These are phyloP conservation scores for Talaromyces islandicus DNA, from an alignment of 2,329 filamentous ascomycete species.

Conservation along the genomic window DNA sequence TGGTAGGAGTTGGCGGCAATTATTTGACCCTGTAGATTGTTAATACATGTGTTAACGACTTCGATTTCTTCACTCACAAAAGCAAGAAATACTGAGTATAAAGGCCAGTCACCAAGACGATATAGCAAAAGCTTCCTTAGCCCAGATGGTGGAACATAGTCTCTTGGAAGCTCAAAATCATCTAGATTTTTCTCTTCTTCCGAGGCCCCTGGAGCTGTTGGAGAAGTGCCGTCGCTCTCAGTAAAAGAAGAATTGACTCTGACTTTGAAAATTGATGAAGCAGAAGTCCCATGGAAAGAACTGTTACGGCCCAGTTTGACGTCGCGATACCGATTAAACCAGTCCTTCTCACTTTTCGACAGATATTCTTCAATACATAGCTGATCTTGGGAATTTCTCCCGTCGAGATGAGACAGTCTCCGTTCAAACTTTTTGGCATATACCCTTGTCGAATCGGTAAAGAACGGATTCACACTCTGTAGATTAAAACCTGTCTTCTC, in stretches of 20 bases:
- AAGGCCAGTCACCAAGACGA: slow-evolving; percentile 52
- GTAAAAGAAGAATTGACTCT: not conserved
- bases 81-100: slow-evolving; percentile 54
- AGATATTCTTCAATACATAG: slow-evolving; percentile 58
- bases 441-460: slow-evolving; percentile 53
- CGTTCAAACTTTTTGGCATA: slow-evolving; percentile 51
- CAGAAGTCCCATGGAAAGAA: slow-evolving; percentile 37
- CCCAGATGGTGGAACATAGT: slow-evolving; percentile 49
- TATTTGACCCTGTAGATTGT: slow-evolving; percentile 39
- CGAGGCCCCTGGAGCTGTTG: not conserved
- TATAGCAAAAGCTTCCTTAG: slow-evolving; percentile 43
- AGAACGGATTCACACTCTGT: slow-evolving; percentile 57
- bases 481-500: slow-evolving; percentile 52
- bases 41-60: not conserved
- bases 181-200: slow-evolving; percentile 32
- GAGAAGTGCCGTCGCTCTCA: not conserved
- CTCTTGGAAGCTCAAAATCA: slow-evolving; percentile 46
- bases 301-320: slow-evolving; percentile 17
- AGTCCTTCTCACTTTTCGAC: slow-evolving; percentile 55
- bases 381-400: slow-evolving; percentile 47
- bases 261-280: slow-evolving; percentile 9
- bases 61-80: slow-evolving; percentile 27
- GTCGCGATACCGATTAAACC: slow-evolving; percentile 50
- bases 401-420: slow-evolving; percentile 47
- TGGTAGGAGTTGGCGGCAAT: slow-evolving; percentile 58